These are phyloP conservation scores for Rhizopogon vinicolor DNA, from an alignment of 768 basidiomycete genomes.

Conservation along the genomic window DNA sequence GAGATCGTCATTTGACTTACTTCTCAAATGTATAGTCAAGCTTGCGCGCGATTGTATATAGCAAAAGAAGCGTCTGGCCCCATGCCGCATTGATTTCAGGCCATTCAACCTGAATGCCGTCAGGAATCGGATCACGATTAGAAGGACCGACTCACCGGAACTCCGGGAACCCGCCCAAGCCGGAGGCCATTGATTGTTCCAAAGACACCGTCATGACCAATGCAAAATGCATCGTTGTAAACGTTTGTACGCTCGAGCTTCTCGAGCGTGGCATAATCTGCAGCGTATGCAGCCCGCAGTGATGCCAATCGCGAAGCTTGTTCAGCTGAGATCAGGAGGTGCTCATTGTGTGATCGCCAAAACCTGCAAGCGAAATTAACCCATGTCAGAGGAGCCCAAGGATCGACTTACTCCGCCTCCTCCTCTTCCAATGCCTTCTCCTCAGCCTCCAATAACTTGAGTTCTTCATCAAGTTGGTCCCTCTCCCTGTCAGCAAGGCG, in stretches of 20 bases:
- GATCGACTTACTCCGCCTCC: constrained; percentile 67
- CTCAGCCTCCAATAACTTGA: constrained; percentile 66
- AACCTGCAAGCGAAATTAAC: constrained; percentile 45
- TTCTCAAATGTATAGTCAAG: constrained; percentile 84
- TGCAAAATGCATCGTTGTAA: constrained; percentile 94
- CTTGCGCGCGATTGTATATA: constrained; percentile 90
- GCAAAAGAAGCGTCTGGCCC: constrained; percentile 90
- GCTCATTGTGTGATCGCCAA: constrained; percentile 76
- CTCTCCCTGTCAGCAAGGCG: constrained; percentile 74
- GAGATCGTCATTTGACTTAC: constrained; percentile 38
- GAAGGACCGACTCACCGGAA: constrained; percentile 52
- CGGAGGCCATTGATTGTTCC: constrained; percentile 98
- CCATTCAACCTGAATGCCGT: constrained; percentile 78
- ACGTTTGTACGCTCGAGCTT: constrained; percentile 90
- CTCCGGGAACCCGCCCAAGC: constrained; percentile 80
- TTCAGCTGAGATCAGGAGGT: constrained; percentile 57
- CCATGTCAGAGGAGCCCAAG: not conserved
- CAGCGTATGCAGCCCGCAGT: constrained; percentile 71
- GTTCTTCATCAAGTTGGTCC: constrained; percentile 68
- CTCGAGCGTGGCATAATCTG: constrained; percentile 72
- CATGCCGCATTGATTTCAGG: constrained; percentile 98
- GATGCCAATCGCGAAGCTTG: constrained; percentile 68
- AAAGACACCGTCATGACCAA: constrained; percentile 91
- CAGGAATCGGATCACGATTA: constrained; percentile 7
- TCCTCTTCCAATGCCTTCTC: constrained; percentile 77